Evolutionary conservation across 805 yeast genomes (phyloP), one percentile per base, ranked within the genome.

Genomic region (Candida qinlingensis): DNA sequence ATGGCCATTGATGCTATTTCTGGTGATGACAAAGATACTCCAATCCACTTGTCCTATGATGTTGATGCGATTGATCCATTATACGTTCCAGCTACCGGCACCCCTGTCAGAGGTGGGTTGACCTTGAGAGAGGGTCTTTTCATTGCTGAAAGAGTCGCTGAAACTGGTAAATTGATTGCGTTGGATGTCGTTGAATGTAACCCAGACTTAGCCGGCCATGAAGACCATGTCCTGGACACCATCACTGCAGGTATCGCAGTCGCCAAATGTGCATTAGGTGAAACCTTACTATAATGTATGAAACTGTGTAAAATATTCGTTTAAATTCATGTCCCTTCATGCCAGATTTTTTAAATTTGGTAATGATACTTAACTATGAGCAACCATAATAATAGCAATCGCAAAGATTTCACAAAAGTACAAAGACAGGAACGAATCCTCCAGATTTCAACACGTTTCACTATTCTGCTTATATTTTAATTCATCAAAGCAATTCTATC

Each of bases 41-140:
- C 99, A 44, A 76, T 94, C 54, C 97, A 92, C 72, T 70, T 94
- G 55, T 85, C 95, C 29, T 92, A 91, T 65, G 99, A 92, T 64
- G 97, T 92, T 40, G 99, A 92, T 69, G 97, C 97, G 39, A 84
- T 94, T 50, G 99, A 92, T 68, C 98, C 98, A 42, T 76, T 81
- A 53, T 90, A 74, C 63, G 97, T 94, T 11, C 97, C 97, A 19
- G 96, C 97, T 37, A 92, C 99, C 1, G 99, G 99, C 47, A 94
- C 99, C 1, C 92, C 97, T 39, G 99, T 92, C 12, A 83, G 96
- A 66, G 98, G 98, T 55, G 99, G 99, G 4, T 74, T 92, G 55
- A 84, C 97, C 7, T 76, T 92, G 67, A 80, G 99, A 71, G 99
- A 92, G 70, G 97, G 97, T 44, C 76, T 94, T 65, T 92, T 85